phyloP scores from a whole-genome alignment of 345 rosid species.

The Boechera retrofracta region DNA sequence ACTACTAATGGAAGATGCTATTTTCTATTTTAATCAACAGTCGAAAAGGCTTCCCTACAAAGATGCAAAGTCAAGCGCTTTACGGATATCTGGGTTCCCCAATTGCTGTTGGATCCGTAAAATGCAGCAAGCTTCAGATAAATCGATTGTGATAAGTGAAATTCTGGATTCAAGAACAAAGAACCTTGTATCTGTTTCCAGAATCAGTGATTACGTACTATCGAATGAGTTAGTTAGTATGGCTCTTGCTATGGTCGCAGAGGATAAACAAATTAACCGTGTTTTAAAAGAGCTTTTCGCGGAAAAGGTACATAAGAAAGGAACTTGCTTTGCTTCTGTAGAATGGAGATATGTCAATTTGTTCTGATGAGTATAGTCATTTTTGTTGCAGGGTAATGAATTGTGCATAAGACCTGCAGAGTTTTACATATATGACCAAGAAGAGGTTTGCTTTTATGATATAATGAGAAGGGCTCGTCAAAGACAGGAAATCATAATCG shows the following conservation, averaged over 20 bases:
- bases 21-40: slow-evolving; percentile 47
- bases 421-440: slow-evolving; percentile 81
- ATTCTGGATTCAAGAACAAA: slow-evolving; percentile 95
- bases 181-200: slow-evolving; percentile 87
- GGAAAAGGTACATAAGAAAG: slow-evolving; percentile 61
- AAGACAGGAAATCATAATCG: slow-evolving; percentile 72
- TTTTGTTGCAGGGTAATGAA: slow-evolving; percentile 70
- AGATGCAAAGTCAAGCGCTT: slow-evolving; percentile 57
- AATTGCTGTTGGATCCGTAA: slow-evolving; percentile 90
- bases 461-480: slow-evolving; percentile 81
- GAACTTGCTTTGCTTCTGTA: neutral
- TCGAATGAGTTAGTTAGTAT: slow-evolving; percentile 92
- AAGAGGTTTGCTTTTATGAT: slow-evolving; percentile 73
- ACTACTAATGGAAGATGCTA: slow-evolving; percentile 25
- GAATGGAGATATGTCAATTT: neutral
- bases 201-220: slow-evolving; percentile 91
- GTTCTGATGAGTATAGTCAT: slow-evolving; percentile 24
- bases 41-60: slow-evolving; percentile 82
- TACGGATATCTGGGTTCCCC: slow-evolving; percentile 65
- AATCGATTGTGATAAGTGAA: slow-evolving; percentile 84
- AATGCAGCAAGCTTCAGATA: slow-evolving; percentile 94
- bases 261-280: slow-evolving; percentile 93
- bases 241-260: slow-evolving; percentile 97
- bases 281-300: slow-evolving; percentile 90
- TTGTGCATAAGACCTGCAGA: slow-evolving; percentile 93